These are phyloP conservation scores for Saturnispora silvae DNA, from an alignment of 805 yeast genomes.

Conservation along the genomic window DNA sequence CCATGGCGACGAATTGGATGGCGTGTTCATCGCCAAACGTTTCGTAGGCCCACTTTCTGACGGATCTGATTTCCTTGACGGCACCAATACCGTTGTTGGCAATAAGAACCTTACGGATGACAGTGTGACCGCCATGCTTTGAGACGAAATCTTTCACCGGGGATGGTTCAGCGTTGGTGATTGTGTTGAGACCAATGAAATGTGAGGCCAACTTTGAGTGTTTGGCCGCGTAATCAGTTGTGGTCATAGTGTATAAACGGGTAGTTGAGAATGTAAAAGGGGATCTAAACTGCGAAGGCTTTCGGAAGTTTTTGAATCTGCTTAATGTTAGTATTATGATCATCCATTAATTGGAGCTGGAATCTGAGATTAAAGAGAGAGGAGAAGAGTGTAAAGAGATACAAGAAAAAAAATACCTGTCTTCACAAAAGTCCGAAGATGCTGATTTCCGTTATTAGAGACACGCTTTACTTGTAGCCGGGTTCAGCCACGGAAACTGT, in stretches of 20 bases:
- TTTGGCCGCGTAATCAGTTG: constrained; percentile 11
- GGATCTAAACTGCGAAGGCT: too few relatives aligned
- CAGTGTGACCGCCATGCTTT: constrained; percentile 88
- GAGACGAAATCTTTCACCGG: constrained; percentile 75
- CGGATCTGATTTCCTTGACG: constrained; percentile 93
- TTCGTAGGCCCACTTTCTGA: constrained; percentile 98
- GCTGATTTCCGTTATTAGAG: too few relatives aligned
- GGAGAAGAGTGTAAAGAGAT: too few relatives aligned
- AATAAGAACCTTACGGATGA: constrained; percentile 75
- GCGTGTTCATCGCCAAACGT: constrained; percentile 96
- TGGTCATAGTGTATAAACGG: constrained; percentile 4
- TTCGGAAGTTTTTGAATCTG: too few relatives aligned
- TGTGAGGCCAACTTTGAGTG: constrained; percentile 46
- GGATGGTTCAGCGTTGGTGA: constrained; percentile 68
- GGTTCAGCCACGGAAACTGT: too few relatives aligned
- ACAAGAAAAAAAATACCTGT: too few relatives aligned
- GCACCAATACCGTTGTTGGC: constrained; percentile 99
- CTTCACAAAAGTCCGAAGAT: too few relatives aligned
- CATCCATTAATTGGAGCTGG: too few relatives aligned
- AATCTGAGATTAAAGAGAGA: too few relatives aligned
- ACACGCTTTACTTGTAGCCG: too few relatives aligned
- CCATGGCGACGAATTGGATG: constrained; percentile 94
- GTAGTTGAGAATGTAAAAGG: too few relatives aligned
- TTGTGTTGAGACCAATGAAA: constrained; percentile 74
- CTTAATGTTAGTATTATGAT: too few relatives aligned